Percentiles rank a stretch among this genome's conserved stretches.
These are phyloP conservation scores for Aspergillus pseudoviridinutans DNA, from an alignment of 2,329 filamentous ascomycete genomes.

Conservation along the genomic window DNA sequence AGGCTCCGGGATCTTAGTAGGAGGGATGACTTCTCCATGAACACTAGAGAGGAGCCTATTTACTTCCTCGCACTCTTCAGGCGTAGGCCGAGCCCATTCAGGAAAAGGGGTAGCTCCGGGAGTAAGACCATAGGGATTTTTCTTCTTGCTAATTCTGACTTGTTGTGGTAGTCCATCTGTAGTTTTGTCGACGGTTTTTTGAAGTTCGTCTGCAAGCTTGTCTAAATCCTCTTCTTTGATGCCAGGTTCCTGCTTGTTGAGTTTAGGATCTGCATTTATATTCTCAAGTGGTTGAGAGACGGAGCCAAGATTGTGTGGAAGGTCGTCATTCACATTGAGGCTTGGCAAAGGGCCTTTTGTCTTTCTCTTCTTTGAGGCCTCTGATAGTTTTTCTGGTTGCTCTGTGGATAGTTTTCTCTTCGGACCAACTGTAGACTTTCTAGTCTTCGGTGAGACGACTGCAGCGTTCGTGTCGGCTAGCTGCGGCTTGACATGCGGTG, in stretches of 20 bases:
- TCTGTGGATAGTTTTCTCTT: constrained; percentile 6
- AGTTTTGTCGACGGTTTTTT: constrained; percentile 18
- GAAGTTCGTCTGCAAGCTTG: constrained; percentile 8
- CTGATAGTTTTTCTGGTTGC: constrained; percentile 25
- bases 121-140: constrained; percentile 49
- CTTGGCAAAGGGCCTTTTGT: constrained; percentile 6
- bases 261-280: not conserved
- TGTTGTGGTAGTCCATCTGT: constrained; percentile 1
- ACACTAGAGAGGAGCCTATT: constrained; percentile 59
- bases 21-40: constrained; percentile 63
- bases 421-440: constrained; percentile 1
- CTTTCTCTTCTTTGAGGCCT: constrained; percentile 27
- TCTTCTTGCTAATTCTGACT: constrained; percentile 9
- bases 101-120: constrained; percentile 63
- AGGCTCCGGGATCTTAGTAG: constrained; percentile 64
- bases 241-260: constrained; percentile 8
- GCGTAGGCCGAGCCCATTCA: constrained; percentile 60
- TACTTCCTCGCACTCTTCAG: constrained; percentile 66
- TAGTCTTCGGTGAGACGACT: not conserved
- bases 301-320: constrained; percentile 56
- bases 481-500: constrained; percentile 21
- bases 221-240: constrained; percentile 5
- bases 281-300: not conserved
- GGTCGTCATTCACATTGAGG: constrained; percentile 36
- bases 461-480: constrained; percentile 33